Evolutionary conservation across 345 rosid species (phyloP).

Genomic region (Arabidopsis suecica): DNA sequence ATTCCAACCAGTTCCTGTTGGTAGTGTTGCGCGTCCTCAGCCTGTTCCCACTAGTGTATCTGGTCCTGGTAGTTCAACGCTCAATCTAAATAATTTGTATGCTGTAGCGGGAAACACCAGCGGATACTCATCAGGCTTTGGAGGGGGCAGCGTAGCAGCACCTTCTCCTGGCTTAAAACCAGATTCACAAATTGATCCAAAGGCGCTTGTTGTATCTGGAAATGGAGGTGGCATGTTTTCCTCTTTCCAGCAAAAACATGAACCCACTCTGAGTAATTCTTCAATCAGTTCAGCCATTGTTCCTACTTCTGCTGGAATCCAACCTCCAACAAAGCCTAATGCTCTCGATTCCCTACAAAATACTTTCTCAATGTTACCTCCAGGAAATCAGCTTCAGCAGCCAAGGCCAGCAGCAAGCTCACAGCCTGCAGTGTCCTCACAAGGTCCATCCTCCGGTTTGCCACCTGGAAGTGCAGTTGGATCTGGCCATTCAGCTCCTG

Average conservation of each 20-base stretch:
- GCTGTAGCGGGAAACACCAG: slow-evolving; percentile 62
- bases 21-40: slow-evolving; percentile 54
- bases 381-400: slow-evolving; percentile 61
- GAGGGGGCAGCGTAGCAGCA: slow-evolving; percentile 50
- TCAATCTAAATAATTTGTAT: slow-evolving; percentile 61
- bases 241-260: slow-evolving; percentile 56
- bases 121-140: slow-evolving; percentile 54
- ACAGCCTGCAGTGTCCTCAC: slow-evolving; percentile 61
- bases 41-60: slow-evolving; percentile 47
- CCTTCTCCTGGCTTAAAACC: slow-evolving; percentile 50
- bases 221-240: slow-evolving; percentile 73
- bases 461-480: slow-evolving; percentile 64
- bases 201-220: slow-evolving; percentile 62
- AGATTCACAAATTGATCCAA: slow-evolving; percentile 57
- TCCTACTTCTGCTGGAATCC: slow-evolving; percentile 58
- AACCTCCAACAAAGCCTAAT: slow-evolving; percentile 62
- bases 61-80: slow-evolving; percentile 49
- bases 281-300: slow-evolving; percentile 54
- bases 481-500: slow-evolving; percentile 53
- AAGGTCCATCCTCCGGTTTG: slow-evolving; percentile 54
- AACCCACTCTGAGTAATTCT: slow-evolving; percentile 55
- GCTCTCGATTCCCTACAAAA: slow-evolving; percentile 75
- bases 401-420: slow-evolving; percentile 55
- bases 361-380: slow-evolving; percentile 65
- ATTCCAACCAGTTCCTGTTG: slow-evolving; percentile 49